phyloP scores from a whole-genome alignment of 2,329 filamentous ascomycete genomes.

The Penicillium sp. region DNA sequence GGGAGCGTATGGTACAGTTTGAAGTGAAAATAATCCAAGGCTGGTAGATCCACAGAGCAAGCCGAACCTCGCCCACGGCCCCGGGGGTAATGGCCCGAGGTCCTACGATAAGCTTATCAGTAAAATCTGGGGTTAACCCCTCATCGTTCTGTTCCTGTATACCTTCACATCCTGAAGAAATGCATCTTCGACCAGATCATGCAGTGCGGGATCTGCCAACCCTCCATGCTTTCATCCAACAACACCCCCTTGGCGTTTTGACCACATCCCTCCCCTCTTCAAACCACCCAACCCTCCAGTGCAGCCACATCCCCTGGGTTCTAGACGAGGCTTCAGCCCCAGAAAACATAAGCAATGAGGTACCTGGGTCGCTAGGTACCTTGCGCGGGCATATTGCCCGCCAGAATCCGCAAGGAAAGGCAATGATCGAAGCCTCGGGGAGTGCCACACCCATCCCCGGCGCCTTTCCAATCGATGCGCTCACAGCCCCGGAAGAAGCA shows the following conservation, averaged over 20 bases:
- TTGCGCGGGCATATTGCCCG: slow-evolving; percentile 24
- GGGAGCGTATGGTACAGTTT: not conserved
- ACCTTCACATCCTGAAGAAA: slow-evolving; percentile 10
- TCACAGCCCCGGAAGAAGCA: not conserved
- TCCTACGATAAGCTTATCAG: slow-evolving; percentile 15
- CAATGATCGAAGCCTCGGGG: slow-evolving; percentile 16
- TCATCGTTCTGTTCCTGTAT: slow-evolving; percentile 9
- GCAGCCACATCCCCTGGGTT: slow-evolving; percentile 24
- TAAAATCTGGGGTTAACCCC: slow-evolving; percentile 17
- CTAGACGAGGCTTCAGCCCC: slow-evolving; percentile 6
- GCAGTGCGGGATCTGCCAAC: slow-evolving; percentile 18
- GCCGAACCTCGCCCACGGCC: not conserved
- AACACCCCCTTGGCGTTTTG: slow-evolving; percentile 21
- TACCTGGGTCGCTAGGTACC: not conserved
- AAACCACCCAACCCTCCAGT: slow-evolving; percentile 17
- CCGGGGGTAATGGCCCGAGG: not conserved
- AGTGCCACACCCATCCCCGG: not conserved
- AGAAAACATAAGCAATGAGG: not conserved
- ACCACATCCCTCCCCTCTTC: slow-evolving; percentile 20
- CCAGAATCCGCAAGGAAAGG: slow-evolving; percentile 21
- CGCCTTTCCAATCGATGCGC: not conserved
- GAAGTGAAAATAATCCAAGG: not conserved
- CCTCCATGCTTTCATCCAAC: slow-evolving; percentile 21
- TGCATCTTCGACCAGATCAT: slow-evolving; percentile 22
- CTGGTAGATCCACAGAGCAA: no score